phyloP scores from a whole-genome alignment of 1,284 basidiomycete genomes.

The Austroboletus niveus region DNA sequence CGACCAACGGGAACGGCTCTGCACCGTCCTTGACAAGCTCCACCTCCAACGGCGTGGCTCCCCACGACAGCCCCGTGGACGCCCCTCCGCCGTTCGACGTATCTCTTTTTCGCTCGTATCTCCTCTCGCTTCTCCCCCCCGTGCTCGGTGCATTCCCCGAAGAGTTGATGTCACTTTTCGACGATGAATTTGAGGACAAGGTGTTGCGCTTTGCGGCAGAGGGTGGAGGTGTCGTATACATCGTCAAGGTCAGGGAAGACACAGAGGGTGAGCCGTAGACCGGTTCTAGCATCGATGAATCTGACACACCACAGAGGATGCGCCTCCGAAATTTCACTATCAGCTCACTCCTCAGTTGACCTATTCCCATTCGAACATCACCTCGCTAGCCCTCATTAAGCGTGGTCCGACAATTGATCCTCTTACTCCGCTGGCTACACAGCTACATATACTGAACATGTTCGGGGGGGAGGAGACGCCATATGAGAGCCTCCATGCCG shows the following conservation, averaged over 20 bases:
- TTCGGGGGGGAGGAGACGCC: slow-evolving; percentile 91
- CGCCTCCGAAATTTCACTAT: slow-evolving; percentile 62
- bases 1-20: slow-evolving; percentile 24
- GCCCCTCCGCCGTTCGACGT: slow-evolving; percentile 50
- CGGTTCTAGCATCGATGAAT: slow-evolving; percentile 7
- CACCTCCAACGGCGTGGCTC: slow-evolving; percentile 23
- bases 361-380: slow-evolving; percentile 81
- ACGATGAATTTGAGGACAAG: slow-evolving; percentile 72
- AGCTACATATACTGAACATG: slow-evolving; percentile 91
- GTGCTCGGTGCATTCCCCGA: slow-evolving; percentile 62
- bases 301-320: slow-evolving; percentile 49
- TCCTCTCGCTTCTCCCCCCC: slow-evolving; percentile 70
- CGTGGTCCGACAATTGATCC: slow-evolving; percentile 83
- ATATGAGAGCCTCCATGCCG: slow-evolving; percentile 94
- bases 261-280: slow-evolving; percentile 52
- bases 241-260: slow-evolving; percentile 74
- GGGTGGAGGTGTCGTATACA: slow-evolving; percentile 70
- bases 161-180: slow-evolving; percentile 69
- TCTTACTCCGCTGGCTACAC: slow-evolving; percentile 72
- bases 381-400: slow-evolving; percentile 94
- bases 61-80: slow-evolving; percentile 29
- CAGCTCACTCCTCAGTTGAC: slow-evolving; percentile 69
- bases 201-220: slow-evolving; percentile 73
- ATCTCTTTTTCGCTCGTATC: slow-evolving; percentile 61
- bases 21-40: slow-evolving; percentile 29